phyloP scores from a whole-genome alignment of 2,329 filamentous ascomycete genomes.

The Arthrobotrys pseudoclavata region DNA sequence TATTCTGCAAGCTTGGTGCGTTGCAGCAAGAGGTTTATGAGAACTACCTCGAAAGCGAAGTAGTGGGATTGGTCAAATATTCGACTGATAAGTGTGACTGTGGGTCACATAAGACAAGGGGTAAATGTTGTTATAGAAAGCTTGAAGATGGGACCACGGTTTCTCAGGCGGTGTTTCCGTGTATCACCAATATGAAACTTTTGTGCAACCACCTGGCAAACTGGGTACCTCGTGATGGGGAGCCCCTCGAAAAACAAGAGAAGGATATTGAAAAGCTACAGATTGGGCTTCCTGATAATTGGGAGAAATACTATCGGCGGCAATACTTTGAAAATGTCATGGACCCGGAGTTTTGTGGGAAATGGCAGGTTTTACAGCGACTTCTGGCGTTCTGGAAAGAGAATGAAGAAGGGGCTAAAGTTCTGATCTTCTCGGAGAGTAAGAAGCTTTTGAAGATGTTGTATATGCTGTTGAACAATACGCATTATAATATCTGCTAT shows the following conservation, averaged over 20 bases:
- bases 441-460: conserved; percentile 87
- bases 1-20: conserved; percentile 91
- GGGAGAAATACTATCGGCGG: conserved; percentile 79
- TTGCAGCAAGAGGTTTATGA: conserved; percentile 86
- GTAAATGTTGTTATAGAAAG: conserved; percentile 81
- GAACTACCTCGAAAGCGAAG: conserved; percentile 80
- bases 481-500: conserved; percentile 90
- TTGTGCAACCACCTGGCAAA: conserved; percentile 93
- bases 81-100: conserved; percentile 79
- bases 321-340: conserved; percentile 85
- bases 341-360: conserved; percentile 92
- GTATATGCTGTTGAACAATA: conserved; percentile 85
- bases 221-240: conserved; percentile 77
- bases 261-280: conserved; percentile 81
- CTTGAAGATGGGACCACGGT: conserved; percentile 76
- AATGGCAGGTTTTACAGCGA: conserved; percentile 90
- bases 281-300: conserved; percentile 79
- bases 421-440: conserved; percentile 93
- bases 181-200: conserved; percentile 85
- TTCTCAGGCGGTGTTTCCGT: conserved; percentile 85
- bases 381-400: conserved; percentile 89
- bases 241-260: conserved; percentile 79
- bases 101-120: conserved; percentile 76
- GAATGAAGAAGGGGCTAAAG: conserved; percentile 82
- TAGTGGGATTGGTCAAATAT: conserved; percentile 77